Percentiles rank a stretch among this genome's conserved stretches.
These are phyloP conservation scores for Iris pallida DNA, from an alignment of 116 monocot species.

Conservation along the genomic window DNA sequence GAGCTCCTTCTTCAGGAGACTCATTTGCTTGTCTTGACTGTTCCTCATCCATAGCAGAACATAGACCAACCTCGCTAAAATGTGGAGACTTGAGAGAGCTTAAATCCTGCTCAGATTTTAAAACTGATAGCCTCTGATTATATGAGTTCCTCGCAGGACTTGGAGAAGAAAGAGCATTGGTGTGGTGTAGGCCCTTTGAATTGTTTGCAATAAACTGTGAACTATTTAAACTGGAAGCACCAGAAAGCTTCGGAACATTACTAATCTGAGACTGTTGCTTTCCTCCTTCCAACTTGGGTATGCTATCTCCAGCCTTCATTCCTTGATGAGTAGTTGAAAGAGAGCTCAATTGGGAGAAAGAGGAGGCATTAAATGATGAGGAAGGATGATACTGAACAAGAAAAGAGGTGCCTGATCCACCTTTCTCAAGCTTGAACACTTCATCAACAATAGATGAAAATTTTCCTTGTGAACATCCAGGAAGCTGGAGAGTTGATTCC, in stretches of 20 bases:
- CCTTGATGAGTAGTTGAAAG: conserved; percentile 28
- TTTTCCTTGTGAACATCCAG: conserved; percentile 40
- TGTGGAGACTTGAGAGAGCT: conserved; percentile 39
- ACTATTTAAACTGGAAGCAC: conserved; percentile 20
- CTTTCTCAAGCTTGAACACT: conserved; percentile 76
- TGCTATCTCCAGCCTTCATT: conserved; percentile 27
- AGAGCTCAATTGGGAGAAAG: conserved; percentile 26
- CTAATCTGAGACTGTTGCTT: conserved; percentile 35
- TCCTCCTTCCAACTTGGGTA: conserved; percentile 43
- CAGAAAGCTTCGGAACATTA: conserved; percentile 24
- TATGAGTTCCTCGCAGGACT: conserved; percentile 38
- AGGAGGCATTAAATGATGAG: conserved; percentile 25
- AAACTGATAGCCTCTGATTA: conserved; percentile 31
- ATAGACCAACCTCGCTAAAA: conserved; percentile 29
- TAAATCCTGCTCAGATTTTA: conserved; percentile 68
- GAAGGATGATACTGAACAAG: conserved; percentile 24
- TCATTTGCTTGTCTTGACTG: conserved; percentile 23
- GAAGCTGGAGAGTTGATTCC: conserved; percentile 35
- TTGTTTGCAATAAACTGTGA: conserved; percentile 30
- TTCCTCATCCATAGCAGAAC: conserved; percentile 32
- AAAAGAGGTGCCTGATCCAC: conserved; percentile 23
- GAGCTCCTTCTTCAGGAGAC: conserved; percentile 25
- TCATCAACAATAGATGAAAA: conserved; percentile 96
- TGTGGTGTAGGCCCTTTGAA: conserved; percentile 33
- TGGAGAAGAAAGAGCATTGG: conserved; percentile 32